phyloP scores from a whole-genome alignment of 352 stramenopile genomes.

The Globisporangium abappressorium region DNA sequence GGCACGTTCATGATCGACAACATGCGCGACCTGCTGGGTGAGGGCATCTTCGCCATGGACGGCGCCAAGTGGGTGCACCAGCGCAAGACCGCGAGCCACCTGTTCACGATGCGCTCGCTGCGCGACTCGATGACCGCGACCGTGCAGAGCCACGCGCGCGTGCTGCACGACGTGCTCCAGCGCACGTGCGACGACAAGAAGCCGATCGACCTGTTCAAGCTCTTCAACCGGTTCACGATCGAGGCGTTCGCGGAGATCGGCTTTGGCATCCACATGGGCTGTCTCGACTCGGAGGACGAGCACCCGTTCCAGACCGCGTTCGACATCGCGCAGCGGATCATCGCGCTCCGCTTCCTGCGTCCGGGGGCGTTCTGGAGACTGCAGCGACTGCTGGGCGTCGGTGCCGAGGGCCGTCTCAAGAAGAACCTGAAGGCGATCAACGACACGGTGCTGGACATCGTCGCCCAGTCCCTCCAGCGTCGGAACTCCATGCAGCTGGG shows the following conservation, averaged over 20 bases:
- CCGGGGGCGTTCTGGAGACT: slow-evolving; percentile 40
- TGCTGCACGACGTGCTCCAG: too few relatives aligned
- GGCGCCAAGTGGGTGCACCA: slow-evolving; percentile 64
- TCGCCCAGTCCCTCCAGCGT: slow-evolving; percentile 26
- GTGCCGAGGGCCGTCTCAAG: slow-evolving; percentile 30
- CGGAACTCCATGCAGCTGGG: background rate
- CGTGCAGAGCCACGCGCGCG: too few relatives aligned
- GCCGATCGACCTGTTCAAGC: too few relatives aligned
- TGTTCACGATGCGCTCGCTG: slow-evolving; percentile 83
- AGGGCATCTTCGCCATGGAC: slow-evolving; percentile 67
- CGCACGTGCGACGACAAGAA: too few relatives aligned
- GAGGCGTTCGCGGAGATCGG: too few relatives aligned
- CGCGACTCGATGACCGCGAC: too few relatives aligned
- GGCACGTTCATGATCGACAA: too few relatives aligned
- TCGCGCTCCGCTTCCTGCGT: slow-evolving; percentile 35
- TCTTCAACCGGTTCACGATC: too few relatives aligned
- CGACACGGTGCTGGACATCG: slow-evolving; percentile 32
- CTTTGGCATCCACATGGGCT: too few relatives aligned
- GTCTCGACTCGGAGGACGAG: slow-evolving; percentile 36
- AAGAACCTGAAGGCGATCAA: slow-evolving; percentile 34
- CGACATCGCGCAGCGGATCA: slow-evolving; percentile 20
- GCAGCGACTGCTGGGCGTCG: slow-evolving; percentile 31
- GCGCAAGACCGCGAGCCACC: slow-evolving; percentile 80
- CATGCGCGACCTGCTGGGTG: slow-evolving; percentile 69
- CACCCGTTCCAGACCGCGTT: slow-evolving; percentile 56